Conservation (phyloP, 768 basidiomycete genomes). For the Artomyces pyxidatus region DNA sequence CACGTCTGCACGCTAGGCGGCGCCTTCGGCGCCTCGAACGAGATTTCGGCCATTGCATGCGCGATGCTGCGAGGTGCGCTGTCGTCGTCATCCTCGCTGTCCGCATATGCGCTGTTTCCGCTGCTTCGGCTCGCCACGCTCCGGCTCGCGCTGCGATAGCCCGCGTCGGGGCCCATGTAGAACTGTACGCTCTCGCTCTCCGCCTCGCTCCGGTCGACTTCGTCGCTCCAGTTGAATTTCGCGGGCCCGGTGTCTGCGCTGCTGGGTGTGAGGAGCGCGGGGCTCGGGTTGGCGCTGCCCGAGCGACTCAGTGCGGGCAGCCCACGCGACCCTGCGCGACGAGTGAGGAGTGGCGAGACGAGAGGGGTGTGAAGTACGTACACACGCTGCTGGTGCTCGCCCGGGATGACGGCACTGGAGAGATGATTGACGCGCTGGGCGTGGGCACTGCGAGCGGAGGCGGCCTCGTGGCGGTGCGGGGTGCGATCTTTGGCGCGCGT, state of each 20-base stretch:
- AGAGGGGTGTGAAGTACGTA: not conserved
- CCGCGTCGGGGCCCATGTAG: not conserved
- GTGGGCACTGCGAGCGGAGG: not conserved
- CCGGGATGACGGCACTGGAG: too few relatives aligned
- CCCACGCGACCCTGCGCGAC: not conserved
- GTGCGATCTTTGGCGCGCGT: not conserved
- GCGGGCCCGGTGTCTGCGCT: not conserved
- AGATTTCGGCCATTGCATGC: not conserved
- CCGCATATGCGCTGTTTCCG: too few relatives aligned
- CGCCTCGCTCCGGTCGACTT: not conserved
- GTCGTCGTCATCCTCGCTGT: not conserved
- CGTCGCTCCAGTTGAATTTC: slow-evolving; percentile 7
- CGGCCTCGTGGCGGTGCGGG: not conserved
- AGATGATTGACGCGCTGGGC: not conserved
- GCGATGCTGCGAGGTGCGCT: not conserved
- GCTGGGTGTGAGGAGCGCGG: not conserved
- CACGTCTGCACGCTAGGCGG: not conserved
- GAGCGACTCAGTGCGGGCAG: too few relatives aligned
- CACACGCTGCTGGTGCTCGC: not conserved
- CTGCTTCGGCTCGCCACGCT: not conserved
- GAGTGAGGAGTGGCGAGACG: not conserved
- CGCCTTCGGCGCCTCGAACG: not conserved
- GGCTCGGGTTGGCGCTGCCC: not conserved
- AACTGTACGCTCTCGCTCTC: not conserved
- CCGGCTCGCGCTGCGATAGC: not conserved